Evolutionary conservation across 164 flowering plant genomes (phyloP), one percentile per base, ranked within the genome.

Genomic region (Piper betle): DNA sequence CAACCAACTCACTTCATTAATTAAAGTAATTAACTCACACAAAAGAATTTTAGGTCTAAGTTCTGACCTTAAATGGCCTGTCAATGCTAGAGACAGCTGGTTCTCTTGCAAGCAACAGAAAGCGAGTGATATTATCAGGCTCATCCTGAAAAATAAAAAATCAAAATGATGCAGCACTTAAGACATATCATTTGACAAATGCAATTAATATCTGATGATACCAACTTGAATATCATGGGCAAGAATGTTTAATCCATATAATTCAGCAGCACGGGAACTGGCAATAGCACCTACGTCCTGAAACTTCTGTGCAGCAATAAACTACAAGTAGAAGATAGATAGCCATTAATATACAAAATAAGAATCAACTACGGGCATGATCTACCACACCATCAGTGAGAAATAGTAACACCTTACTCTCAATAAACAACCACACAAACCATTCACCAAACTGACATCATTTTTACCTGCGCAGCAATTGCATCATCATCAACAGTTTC

Each of bases 401-500:
- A 6, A 10, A 42, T 6, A 42, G 1, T 0, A 6, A 42, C 11
- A 6, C 11, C 11, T 1, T 42, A 1, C 2, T 1, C 11, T 42
- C 46, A 38, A 16, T 20, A 0, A 17, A 57, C 6, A 39, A 16
- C 40, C 16, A 37, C 18, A 0, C n/a, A 9, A 9, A 57, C 7
- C 15, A 6, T 6, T 42, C 11, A 6, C 1, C 11, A 42, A 42
- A 42, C 6, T 42, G 15, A 46, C 15, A 5, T 0, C 33, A 4
- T 19, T 40, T 70, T 20, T 69, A 93, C 98, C 85, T 89, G 76
- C 42, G 98, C 98, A 57, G 97, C 88, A 77, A 96, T 92, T 55
- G 97, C 99, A 69, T 97, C 87, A 67, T 93, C 97, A 75, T 90
- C 92, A 38, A 80, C 84, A 50, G 96, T 88, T 82, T 90, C 99